phyloP scores from a whole-genome alignment of 1,284 basidiomycete species.

The Calocybe gambosa region DNA sequence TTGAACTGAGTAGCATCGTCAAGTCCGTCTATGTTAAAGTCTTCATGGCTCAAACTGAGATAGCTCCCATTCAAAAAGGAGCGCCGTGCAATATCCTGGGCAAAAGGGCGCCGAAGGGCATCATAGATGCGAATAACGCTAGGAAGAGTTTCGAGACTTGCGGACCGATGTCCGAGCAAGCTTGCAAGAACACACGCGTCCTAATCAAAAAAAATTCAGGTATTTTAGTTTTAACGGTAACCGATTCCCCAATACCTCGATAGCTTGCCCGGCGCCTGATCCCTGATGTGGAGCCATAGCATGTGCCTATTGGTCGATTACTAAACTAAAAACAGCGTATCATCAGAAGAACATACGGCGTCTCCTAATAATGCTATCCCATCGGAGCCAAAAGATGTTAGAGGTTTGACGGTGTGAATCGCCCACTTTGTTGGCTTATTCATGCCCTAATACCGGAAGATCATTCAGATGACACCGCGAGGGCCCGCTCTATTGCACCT shows the following conservation, averaged over 20 bases:
- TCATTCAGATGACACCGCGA: too few species aligned
- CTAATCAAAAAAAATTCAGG: constrained; percentile 15
- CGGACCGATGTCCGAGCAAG: constrained; percentile 36
- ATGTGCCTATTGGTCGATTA: constrained; percentile 35
- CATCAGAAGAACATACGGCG: constrained; percentile 31
- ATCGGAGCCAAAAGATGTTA: constrained; percentile 33
- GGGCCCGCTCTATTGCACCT: background rate
- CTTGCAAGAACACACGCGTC: constrained; percentile 35
- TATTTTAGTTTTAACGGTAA: too few species aligned
- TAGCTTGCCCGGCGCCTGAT: constrained; percentile 48
- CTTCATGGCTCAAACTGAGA: constrained; percentile 27
- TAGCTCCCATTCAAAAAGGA: constrained; percentile 27
- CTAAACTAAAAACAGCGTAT: too few species aligned
- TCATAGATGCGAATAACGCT: constrained; percentile 36
- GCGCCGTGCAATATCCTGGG: constrained; percentile 24
- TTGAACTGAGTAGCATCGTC: constrained; percentile 10
- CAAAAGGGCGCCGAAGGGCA: constrained; percentile 34
- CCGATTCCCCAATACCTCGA: constrained; percentile 43
- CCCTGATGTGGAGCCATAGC: constrained; percentile 52
- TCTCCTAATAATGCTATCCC: constrained; percentile 46
- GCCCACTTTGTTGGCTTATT: constrained; percentile 41
- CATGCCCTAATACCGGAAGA: constrained; percentile 24
- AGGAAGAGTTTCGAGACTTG: constrained; percentile 28
- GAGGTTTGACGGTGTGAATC: constrained; percentile 36
- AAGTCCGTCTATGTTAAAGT: constrained; percentile 18